Evolutionary conservation across 495 filamentous ascomycete genomes (phyloP), one percentile per base, ranked within the genome.

Genomic region (Mytilinidion resinicola): DNA sequence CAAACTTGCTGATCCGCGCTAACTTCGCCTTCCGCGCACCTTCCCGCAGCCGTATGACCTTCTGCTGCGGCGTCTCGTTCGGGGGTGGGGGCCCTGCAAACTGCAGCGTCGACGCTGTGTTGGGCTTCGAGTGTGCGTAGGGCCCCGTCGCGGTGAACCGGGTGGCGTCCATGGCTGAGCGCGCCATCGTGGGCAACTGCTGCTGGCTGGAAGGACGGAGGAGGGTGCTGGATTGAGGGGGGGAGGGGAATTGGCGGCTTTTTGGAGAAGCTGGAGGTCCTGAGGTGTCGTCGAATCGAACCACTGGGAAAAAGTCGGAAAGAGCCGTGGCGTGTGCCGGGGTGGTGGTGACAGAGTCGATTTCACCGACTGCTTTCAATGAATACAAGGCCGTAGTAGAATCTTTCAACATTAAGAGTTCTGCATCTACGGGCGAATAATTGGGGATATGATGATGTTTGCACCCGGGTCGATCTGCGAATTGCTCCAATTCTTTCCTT

Each of bases 101-200:
- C 56, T 67, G 70, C 50, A 66, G 55, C 11, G 55, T 61, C 34
- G 62, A 60, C 17, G 62, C 35, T 5, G 37, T 53, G 55, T 55
- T 52, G 4, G 82, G 69, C 67, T 89, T 88, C 63, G 87, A 85
- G 72, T 79, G 81, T 61, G 89, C 91, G 77, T 96, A 91, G 14
- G 91, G 91, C 51, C 85, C 88, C 41, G 89, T 95, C 34, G 91
- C 82, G 51, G 92, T 97, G 80, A 98, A 98, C 60, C 92, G 85
- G 69, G 93, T 98, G 57, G 93, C 90, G 76, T 96, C 93, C 62
- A 83, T 84, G 69, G 90, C 85, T 74, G 88, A 91, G 72, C 92
- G 91, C 64, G 90, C 82, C 82, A 91, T 89, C 8, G 2, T 65
- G 54, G 34, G 17, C 51, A 9, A 41, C 36, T 9, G 48, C 25